Base-by-base conservation (phyloP, 1,284 basidiomycete genomes). In the Boletus subluridellus region DNA sequence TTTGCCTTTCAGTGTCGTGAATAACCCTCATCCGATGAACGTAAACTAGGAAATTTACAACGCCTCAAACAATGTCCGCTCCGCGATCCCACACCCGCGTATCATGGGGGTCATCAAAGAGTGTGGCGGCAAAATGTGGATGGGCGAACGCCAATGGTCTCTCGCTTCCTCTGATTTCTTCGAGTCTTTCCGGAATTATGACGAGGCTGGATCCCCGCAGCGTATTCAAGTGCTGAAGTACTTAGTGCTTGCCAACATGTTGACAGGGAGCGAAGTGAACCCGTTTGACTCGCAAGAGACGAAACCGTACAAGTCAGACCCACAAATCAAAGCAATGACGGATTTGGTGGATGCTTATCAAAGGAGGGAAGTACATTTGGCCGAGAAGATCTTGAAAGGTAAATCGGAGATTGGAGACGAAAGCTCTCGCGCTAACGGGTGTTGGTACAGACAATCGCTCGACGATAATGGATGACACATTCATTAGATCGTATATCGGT, bases 51-150 rank as follows among this genome's bases (percentile, higher is more conserved):
- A 98, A 74, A 97, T 98, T 54, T 99, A 99, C 77, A 94, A 97
- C 64, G 94, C 95, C 6, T 91, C 94, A 2, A 90, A 92, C 65
- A 85, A 87, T 55, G 94, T 99, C 57, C 90, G 92, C 55, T 96
- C 94, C 37, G 97, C 97, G 9, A 98, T 99, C 60, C 95, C 96
- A 11, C 97, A 99, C 76, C 97, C 97, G 9, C 86, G 95, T 30
- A 98, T 99, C 69, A 95, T 98, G 90, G 97, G 96, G 54, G 92
- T 98, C 55, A 99, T 99, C 75, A 94, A 95, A 69, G 97, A 99
- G 74, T 98, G 96, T 65, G 97, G 97, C 14, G 97, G 97, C 9
- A 99, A 99, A 78, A 99, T 99, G 97, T 98, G 97, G 94, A 99
- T 99, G 97, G 94, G 93, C 58, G 97, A 99, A 80, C 92, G 95